These are phyloP conservation scores for Xylaria sp. DNA, from an alignment of 2,329 filamentous ascomycete species.

Conservation along the genomic window DNA sequence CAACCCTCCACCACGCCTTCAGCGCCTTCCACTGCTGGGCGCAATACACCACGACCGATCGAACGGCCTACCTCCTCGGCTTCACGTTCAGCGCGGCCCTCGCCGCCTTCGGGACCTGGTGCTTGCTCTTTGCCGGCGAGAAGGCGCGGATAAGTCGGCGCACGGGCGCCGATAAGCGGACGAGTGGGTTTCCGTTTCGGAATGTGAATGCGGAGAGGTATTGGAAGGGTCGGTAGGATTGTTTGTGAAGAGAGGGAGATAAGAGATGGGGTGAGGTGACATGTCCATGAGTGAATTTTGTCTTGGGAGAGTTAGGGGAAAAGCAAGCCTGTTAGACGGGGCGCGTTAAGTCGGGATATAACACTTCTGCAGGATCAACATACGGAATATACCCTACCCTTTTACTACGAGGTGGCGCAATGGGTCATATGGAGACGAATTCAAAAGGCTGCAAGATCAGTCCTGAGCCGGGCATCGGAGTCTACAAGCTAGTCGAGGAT, in stretches of 20 bases:
- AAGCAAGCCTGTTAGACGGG: background rate
- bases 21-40: slow-evolving; percentile 64
- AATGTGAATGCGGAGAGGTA: slow-evolving; percentile 33
- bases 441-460: background rate
- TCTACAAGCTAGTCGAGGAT: too few relatives aligned
- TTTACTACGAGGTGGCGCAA: background rate
- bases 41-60: slow-evolving; percentile 53
- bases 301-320: background rate
- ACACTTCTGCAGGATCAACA: too few relatives aligned
- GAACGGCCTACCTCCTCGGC: slow-evolving; percentile 56
- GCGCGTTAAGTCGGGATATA: background rate
- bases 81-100: slow-evolving; percentile 52
- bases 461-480: background rate
- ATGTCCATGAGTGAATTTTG: background rate
- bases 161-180: slow-evolving; percentile 39
- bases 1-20: slow-evolving; percentile 58
- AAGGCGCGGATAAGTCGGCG: slow-evolving; percentile 34
- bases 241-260: too few relatives aligned
- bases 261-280: background rate
- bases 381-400: background rate
- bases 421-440: too few relatives aligned
- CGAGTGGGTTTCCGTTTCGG: slow-evolving; percentile 37
- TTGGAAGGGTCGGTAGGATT: slow-evolving; percentile 24
- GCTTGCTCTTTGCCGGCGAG: slow-evolving; percentile 38
- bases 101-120: slow-evolving; percentile 61